Evolutionary conservation across 2,329 filamentous ascomycete genomes (phyloP).

Genomic region (Phialophora chinensis): DNA sequence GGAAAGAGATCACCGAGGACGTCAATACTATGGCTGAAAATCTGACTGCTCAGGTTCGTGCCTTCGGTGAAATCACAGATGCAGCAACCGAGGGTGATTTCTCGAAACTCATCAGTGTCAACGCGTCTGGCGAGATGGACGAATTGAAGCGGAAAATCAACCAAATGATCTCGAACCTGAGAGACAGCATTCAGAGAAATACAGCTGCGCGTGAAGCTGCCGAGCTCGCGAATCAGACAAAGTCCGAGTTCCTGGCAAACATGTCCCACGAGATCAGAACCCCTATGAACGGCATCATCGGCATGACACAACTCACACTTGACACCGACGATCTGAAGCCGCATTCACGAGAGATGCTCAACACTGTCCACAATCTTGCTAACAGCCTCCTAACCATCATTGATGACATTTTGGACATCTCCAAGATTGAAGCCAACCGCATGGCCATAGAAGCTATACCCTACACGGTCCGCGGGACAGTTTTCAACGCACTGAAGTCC

Average conservation of each 20-base stretch:
- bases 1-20: constrained; percentile 98
- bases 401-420: constrained; percentile 75
- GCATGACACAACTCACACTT: constrained; percentile 95
- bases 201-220: constrained; percentile 94
- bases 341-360: constrained; percentile 97
- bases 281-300: constrained; percentile 96
- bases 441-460: constrained; percentile 99
- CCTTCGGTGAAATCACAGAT: constrained; percentile 98
- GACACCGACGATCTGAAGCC: constrained; percentile 94
- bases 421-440: constrained; percentile 86
- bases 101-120: constrained; percentile 93
- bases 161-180: constrained; percentile 94
- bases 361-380: constrained; percentile 94
- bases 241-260: constrained; percentile 97
- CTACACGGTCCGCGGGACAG: constrained; percentile 89
- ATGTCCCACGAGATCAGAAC: constrained; percentile 99
- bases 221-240: constrained; percentile 95
- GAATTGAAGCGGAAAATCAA: constrained; percentile 99
- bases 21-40: constrained; percentile 92
- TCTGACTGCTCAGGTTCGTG: constrained; percentile 92
- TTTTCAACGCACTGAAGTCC: constrained; percentile 97
- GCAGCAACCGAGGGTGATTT: constrained; percentile 96
- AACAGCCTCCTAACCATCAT: constrained; percentile 97
- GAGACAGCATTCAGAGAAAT: constrained; percentile 96
- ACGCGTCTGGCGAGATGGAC: constrained; percentile 98